Evolutionary conservation across 345 rosid genomes (phyloP).

Genomic region (Citrus glauca): DNA sequence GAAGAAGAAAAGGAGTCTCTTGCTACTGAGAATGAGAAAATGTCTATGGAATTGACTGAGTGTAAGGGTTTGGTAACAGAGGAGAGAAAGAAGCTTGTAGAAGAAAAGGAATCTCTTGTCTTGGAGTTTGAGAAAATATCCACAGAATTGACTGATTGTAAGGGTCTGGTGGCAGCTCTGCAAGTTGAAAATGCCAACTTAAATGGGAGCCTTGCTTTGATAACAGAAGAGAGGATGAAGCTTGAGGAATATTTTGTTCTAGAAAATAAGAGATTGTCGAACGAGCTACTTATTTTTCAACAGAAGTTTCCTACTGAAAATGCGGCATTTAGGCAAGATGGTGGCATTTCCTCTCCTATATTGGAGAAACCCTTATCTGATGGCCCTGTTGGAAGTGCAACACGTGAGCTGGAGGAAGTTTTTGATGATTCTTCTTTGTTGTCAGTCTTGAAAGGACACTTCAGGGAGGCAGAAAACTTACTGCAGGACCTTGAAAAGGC

Average conservation of each 20-base stretch:
- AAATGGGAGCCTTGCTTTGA: conserved; percentile 35
- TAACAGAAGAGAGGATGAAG: conserved; percentile 36
- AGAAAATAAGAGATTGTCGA: conserved; percentile 54
- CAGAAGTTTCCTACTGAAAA: conserved; percentile 46
- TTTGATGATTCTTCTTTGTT: conserved; percentile 38
- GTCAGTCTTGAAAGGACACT: conserved; percentile 35
- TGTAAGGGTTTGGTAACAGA: conserved; percentile 44
- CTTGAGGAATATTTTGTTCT: conserved; percentile 39
- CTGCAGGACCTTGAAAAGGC: conserved; percentile 56
- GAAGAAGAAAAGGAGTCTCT: conserved; percentile 48
- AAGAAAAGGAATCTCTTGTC: conserved; percentile 45
- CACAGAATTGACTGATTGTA: conserved; percentile 50
- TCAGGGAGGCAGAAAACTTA: conserved; percentile 52
- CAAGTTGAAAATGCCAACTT: conserved; percentile 42
- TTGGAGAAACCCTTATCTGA: conserved; percentile 14
- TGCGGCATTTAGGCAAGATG: conserved; percentile 25
- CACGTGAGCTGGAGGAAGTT: conserved; percentile 26
- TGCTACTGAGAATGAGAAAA: conserved; percentile 47
- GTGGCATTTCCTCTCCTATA: conserved; percentile 10
- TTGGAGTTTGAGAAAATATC: conserved; percentile 50
- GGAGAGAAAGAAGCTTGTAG: conserved; percentile 43
- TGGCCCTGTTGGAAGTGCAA: conserved; percentile 9
- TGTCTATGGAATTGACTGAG: conserved; percentile 49
- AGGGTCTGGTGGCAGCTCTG: conserved; percentile 44
- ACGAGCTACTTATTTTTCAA: conserved; percentile 48